Evolutionary conservation across 2,329 filamentous ascomycete genomes (phyloP), one percentile per base, ranked within the genome.

Genomic region (Cercospora zeae-maydis): DNA sequence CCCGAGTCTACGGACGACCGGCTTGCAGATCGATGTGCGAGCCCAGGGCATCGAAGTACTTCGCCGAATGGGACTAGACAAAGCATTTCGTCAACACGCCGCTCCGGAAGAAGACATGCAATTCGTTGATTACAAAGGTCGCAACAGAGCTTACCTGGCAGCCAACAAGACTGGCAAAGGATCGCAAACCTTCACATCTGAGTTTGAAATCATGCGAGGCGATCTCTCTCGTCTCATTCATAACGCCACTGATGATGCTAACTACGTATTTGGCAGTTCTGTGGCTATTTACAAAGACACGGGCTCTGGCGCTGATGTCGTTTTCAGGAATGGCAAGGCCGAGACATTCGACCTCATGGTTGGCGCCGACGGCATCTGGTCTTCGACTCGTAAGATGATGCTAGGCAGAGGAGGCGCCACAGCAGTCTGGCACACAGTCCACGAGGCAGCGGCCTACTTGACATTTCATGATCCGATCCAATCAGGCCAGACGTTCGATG

Each of bases 11-110:
- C 74, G 78, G 11, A 72, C 71, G 3, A 76, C 76, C 24, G 80
- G 80, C 1, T 78, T 80, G 62, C 75, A 79, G 19, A 71, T 82
- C 42, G 80, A 82, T 64, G 75, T 82, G 3, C 78, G 79, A 30
- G 78, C 74, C 1, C 67, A 74, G 4, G 79, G 76, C 0, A 72
- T 81, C 14, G 71, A 77, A 6, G 72, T 80, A 11, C 77, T 81
- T 49, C 68, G 71, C 21, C 74, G 72, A 36, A 75, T 81, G 66
- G 78, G 77, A 1, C 66, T 81, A 14, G 74, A 78, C 51, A 65
- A 69, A 1, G 70, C 70, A 0, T 73, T 82, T 31, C 75, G 75
- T 9, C 67, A 69, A 1, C 68, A 70, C 4, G 70, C 73, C 14
- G 78, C 77, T 2, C 72, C 73, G 10, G 80, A 82, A 67, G 69